Base-by-base conservation (phyloP, 805 yeast genomes). In the Candida sithepensis region DNA sequence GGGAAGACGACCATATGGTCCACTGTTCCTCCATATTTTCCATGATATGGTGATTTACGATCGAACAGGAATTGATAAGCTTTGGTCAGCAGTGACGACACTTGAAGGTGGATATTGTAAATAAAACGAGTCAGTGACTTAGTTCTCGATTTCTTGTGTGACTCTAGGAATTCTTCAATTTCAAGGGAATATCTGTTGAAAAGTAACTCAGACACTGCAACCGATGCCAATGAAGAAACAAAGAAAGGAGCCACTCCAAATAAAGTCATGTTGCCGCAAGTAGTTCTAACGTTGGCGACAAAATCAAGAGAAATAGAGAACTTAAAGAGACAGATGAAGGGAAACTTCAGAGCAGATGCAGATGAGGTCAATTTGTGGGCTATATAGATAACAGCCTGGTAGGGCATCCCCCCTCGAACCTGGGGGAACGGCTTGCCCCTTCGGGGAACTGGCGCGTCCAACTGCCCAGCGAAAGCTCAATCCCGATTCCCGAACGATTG, bases 1-100 rank as follows among this genome's bases (percentile, higher is more conserved):
- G 69, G 69, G 43, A 63, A 65, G 4, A 65, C 48, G 3, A 59
- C 45, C 47, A 64, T 42, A 40, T 55, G 41, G 23, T 59, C 58
- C n/a, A 65, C 49, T 2, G 13, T 30, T 7, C 67, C 65, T 14
- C 63, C 65, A 39, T 54, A 32, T 8, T 44, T 48, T 4, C 63
- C 64, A 12, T 33, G 28, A 3, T 46, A 36, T 8, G 41, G 38
- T 5, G 41, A 39, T 20, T 24, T 22, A 21, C 16, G 41, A 4
- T 44, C n/a, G 22, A 47, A 28, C 3, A 52, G 10, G 3, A 12
- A 14, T 21, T 48, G 43, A 33, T 23, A 41, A 10, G 37, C 9
- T 13, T 39, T 20, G 5, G 37, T 16, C 14, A 46, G 12, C 1
- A 41, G 18, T 10, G 43, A 39, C 14, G 33, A 39, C 10, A 48